Base-by-base conservation (phyloP, 495 filamentous ascomycete genomes). In the Penicillium odoratum region DNA sequence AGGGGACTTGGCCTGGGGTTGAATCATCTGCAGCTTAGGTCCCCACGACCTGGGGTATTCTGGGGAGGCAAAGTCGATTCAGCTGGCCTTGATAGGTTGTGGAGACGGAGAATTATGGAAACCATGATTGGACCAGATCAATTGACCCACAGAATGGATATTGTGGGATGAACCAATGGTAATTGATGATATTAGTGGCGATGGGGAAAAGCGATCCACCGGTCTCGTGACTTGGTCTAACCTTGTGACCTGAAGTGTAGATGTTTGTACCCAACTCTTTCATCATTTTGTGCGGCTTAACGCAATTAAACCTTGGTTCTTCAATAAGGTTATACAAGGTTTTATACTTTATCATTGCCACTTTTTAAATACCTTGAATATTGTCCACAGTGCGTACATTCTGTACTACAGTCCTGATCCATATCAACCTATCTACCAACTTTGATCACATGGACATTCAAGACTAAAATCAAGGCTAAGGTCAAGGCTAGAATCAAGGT, bases 181-280 rank as follows among this genome's bases (percentile, higher is more conserved):
- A 7, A 26, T 10, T 16, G 18, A 43, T 51, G 15, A 16, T 18
- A 21, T 18, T 48, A 18, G 10, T 28, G 40, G 57, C 61, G 58
- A 59, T 56, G 61, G 66, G 68, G 66, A 67, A 67, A 67, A 71
- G 68, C 61, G 54, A 51, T 69, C 49, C 44, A 42, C 63, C 63
- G 66, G 55, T 25, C 43, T 10, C 30, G 13, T 40, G 38, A 40
- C 34, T 40, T 16, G 31, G 9, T 7, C 31, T 33, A 21, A 33
- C 31, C 31, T 10, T 10, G 31, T 33, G 31, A 16, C 15, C 38
- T 40, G 15, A 13, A 15, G 13, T 13, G 15, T 16, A 40, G 4
- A 15, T n/a, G 11, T 10, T 0, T 38, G 38, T 16, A 40, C 38
- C n/a, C 38, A 4, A 40, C n/a, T 5, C 11, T 40, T 16, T 40